Percentiles rank a stretch among this genome's conserved stretches.
These are phyloP conservation scores for Arxiozyma telluris DNA, from an alignment of 1,139 yeast genomes.

Conservation along the genomic window DNA sequence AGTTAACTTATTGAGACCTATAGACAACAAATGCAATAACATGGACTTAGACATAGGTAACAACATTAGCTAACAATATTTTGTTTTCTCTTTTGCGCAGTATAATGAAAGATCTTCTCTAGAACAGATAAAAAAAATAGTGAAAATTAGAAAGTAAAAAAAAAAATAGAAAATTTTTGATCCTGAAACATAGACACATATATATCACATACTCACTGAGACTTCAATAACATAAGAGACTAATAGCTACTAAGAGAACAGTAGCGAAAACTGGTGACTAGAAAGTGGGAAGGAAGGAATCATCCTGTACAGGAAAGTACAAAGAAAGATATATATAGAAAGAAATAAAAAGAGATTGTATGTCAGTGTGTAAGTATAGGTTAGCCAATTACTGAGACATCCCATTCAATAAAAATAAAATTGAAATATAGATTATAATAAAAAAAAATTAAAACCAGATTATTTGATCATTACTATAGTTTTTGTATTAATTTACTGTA, in stretches of 20 bases:
- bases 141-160: background rate
- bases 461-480: background rate
- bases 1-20: too few species aligned
- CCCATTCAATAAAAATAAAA: too few species aligned
- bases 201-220: background rate
- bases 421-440: too few species aligned
- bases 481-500: background rate
- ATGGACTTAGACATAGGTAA: background rate
- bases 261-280: background rate
- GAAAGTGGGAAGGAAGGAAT: background rate
- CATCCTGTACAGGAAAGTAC: background rate
- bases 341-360: background rate
- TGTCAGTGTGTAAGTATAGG: background rate
- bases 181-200: background rate
- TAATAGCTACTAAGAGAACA: too few species aligned
- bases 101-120: background rate
- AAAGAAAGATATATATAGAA: background rate
- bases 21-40: background rate
- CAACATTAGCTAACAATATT: too few species aligned
- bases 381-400: background rate
- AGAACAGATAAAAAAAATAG: background rate
- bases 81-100: background rate
- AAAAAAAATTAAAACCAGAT: too few species aligned
- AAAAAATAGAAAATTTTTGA: background rate
- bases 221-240: background rate